Evolutionary conservation across 2,329 filamentous ascomycete species (phyloP).

Genomic region (Cercospora sp.): DNA sequence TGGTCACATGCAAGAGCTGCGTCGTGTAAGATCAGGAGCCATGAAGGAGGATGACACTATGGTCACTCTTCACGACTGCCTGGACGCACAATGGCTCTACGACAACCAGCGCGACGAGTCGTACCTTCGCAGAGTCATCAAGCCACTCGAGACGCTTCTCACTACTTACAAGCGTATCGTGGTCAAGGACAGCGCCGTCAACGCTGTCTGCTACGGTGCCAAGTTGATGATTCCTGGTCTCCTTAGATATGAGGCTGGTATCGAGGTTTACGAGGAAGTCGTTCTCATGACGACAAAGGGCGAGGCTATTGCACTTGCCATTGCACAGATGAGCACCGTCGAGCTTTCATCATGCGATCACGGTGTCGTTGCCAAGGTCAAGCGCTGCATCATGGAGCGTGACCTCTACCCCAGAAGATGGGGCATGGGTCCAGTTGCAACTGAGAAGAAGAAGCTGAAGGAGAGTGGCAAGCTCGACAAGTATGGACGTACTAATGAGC

Average conservation of each 20-base stretch:
- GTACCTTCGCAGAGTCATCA: slow-evolving; percentile 86
- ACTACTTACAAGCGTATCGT: slow-evolving; percentile 95
- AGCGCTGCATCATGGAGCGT: slow-evolving; percentile 99
- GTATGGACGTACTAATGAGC: slow-evolving; percentile 88
- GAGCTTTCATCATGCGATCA: slow-evolving; percentile 97
- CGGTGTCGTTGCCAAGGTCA: slow-evolving; percentile 96
- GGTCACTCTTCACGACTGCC: slow-evolving; percentile 90
- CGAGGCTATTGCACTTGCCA: slow-evolving; percentile 93
- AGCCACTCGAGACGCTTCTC: slow-evolving; percentile 87
- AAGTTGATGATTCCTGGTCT: slow-evolving; percentile 99
- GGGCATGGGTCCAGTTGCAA: slow-evolving; percentile 89
- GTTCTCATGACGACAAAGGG: slow-evolving; percentile 99
- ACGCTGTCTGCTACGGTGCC: slow-evolving; percentile 96
- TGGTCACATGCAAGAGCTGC: slow-evolving; percentile 97
- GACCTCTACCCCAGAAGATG: slow-evolving; percentile 95
- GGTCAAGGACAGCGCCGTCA: slow-evolving; percentile 95
- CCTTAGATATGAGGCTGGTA: slow-evolving; percentile 84
- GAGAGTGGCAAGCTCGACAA: slow-evolving; percentile 97
- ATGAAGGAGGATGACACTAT: slow-evolving; percentile 89
- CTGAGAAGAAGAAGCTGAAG: slow-evolving; percentile 99
- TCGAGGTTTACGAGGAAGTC: slow-evolving; percentile 94
- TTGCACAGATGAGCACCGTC: slow-evolving; percentile 96
- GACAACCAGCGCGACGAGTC: slow-evolving; percentile 96
- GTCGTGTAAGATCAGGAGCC: slow-evolving; percentile 88
- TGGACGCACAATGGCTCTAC: slow-evolving; percentile 93